A percentile compares a stretch with the other conserved stretches of the same genome.
Evolutionary conservation across 2,329 filamentous ascomycete species (phyloP).

Genomic region (Cercospora canescens): DNA sequence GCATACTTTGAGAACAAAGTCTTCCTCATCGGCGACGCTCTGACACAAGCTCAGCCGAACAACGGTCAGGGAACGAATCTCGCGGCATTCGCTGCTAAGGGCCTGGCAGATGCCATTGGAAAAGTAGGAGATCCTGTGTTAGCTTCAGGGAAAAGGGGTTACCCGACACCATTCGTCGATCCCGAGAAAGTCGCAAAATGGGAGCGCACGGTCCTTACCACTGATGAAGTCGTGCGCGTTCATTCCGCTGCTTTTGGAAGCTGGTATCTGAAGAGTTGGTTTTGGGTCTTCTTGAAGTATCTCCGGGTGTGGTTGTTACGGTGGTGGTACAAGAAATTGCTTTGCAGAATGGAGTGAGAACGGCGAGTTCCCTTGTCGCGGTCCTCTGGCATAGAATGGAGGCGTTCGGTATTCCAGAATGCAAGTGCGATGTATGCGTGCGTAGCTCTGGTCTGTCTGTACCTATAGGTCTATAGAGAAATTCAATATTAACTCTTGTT

Average conservation of each 20-base stretch:
- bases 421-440: background rate
- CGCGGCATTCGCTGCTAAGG: conserved; percentile 26
- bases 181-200: conserved; percentile 21
- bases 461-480: too few relatives aligned
- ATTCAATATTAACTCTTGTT: too few relatives aligned
- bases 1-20: conserved; percentile 29
- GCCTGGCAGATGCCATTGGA: conserved; percentile 28
- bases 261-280: conserved; percentile 5
- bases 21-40: conserved; percentile 34
- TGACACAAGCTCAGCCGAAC: conserved; percentile 33
- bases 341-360: background rate
- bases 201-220: conserved; percentile 19
- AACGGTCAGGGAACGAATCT: conserved; percentile 31
- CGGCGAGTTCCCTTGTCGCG: too few relatives aligned
- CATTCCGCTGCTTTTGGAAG: conserved; percentile 20
- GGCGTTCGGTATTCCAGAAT: background rate
- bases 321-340: background rate
- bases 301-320: background rate
- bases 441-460: too few relatives aligned
- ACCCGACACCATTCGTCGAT: background rate
- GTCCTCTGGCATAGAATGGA: too few relatives aligned
- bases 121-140: background rate
- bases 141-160: conserved; percentile 5
- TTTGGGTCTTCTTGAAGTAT: background rate
- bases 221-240: conserved; percentile 9